Evolutionary conservation across 108 stramenopile genomes (phyloP), one percentile per base, ranked within the genome.

Genomic region (Bacterosira constricta): DNA sequence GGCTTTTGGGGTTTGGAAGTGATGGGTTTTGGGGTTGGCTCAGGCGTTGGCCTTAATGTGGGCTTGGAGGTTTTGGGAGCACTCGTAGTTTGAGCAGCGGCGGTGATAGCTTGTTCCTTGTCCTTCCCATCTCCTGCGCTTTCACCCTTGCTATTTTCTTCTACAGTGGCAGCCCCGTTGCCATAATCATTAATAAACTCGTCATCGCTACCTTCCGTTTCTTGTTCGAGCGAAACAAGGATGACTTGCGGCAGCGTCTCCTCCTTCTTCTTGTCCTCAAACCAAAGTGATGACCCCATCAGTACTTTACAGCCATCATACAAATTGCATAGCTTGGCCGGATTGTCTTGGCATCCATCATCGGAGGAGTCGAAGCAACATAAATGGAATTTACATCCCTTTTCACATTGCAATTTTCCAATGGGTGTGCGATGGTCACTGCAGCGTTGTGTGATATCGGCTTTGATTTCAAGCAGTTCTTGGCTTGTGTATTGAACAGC

Each of bases 391-490:
- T 54, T 26, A 17, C 53, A 54, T 29, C 31, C 27, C 1, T 32
- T 54, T 29, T 54, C 53, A 34, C 53, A 54, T 34, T 54, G 53
- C 31, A 54, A 34, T 54, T 31, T 26, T 2, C 53, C 53, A 2
- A 34, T 34, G 30, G 18, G 29, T 31, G 53, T 54, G 17, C 35
- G 53, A 54, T 26, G 17, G 12, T 18, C 34, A 29, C 53, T 35
- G 35, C 53, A 54, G 15, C 53, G 31, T 31, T 54, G 27, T 31
- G 31, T 11, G 13, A 54, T 31, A 35, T 54, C 32, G 17, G 30
- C 53, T 31, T 54, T 26, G 1, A 54, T 54, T 23, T 54, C 32
- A 7, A 54, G 53, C 53, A 54, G 18, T 54, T 54, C 53, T 15
- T 54, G 9, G n/a, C 11, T 32, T 13, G 53, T 54, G 31, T 34